Base-by-base conservation (phyloP, 306 rosid genomes). In the Pyrus pyrifolia region DNA sequence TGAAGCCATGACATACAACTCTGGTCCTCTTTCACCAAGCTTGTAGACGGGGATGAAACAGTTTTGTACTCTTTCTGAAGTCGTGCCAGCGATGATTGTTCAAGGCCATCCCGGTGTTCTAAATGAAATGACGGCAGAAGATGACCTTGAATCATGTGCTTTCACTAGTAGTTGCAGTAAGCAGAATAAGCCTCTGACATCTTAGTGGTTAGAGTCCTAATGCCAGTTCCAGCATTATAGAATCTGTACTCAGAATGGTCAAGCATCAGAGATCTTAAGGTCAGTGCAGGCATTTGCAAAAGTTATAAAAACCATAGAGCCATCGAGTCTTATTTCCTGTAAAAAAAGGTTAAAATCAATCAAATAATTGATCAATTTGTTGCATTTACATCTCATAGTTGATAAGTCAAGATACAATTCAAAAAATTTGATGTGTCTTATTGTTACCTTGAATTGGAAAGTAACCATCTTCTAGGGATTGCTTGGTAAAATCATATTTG, bases 1-100 rank as follows among this genome's bases (percentile, higher is more conserved):
- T 87, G 83, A 42, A 92, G 83, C 96, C 90, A 87, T 55, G 88
- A 61, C 66, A 88, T 81, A 85, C 88, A 86, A n/a, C 76, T 64
- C 44, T 52, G 35, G 70, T 90, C 12, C 18, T 31, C 4, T 14
- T 27, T 62, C 42, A 38, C 1, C 35, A 3, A 33, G 35, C 86
- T 87, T 30, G 63, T 60, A 14, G 74, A 44, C 58, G 57, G 58
- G 42, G 86, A 33, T 13, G 83, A 27, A 49, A 44, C 74, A 62
- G 79, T 74, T 67, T 85, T 86, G 80, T 90, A 25, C 17, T 78
- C 74, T 22, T 78, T 78, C 35, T 72, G 21, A 29, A 85, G 29
- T 9, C 44, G 79, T 38, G 58, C 42, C 12, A 93, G 29, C 8
- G 84, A 77, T 8, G 89, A 65, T 31, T 61, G 76, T 75, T 90